Evolutionary conservation across 1,284 basidiomycete species (phyloP).

Genomic region (Pyrrhoderma noxium): DNA sequence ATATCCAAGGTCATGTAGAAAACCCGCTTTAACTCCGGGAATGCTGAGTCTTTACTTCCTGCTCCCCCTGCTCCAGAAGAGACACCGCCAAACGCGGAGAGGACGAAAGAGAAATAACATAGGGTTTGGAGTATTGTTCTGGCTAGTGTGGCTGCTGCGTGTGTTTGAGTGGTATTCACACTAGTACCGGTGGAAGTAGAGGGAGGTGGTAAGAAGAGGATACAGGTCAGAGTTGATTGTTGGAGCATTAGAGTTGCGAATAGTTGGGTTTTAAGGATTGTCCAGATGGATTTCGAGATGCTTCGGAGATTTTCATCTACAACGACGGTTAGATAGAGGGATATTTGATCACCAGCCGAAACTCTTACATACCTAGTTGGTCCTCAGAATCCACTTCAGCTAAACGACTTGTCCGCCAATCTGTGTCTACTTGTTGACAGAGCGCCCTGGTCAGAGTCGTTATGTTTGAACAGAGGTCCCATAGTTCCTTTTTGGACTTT

Average conservation of each 20-base stretch:
- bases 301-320: conserved; percentile 37
- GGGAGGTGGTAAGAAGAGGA: conserved; percentile 38
- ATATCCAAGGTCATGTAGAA: conserved; percentile 70
- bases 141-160: conserved; percentile 22
- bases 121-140: conserved; percentile 47
- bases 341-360: background rate
- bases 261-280: conserved; percentile 58
- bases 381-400: conserved; percentile 28
- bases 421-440: conserved; percentile 36
- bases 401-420: conserved; percentile 45
- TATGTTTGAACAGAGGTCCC: conserved; percentile 3
- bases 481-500: background rate
- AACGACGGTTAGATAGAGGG: conserved; percentile 8
- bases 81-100: conserved; percentile 68
- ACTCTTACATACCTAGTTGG: conserved; percentile 31
- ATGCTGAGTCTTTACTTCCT: conserved; percentile 34
- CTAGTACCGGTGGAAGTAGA: conserved; percentile 8
- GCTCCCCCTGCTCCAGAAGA: conserved; percentile 29
- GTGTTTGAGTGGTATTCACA: no score
- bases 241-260: conserved; percentile 63
- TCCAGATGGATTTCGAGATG: conserved; percentile 44
- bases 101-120: conserved; percentile 59
- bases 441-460: conserved; percentile 31
- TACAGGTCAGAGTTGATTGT: conserved; percentile 49
- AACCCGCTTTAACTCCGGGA: conserved; percentile 57